Evolutionary conservation across 2,329 filamentous ascomycete genomes (phyloP).

Genomic region (Penicillium verrucosum): DNA sequence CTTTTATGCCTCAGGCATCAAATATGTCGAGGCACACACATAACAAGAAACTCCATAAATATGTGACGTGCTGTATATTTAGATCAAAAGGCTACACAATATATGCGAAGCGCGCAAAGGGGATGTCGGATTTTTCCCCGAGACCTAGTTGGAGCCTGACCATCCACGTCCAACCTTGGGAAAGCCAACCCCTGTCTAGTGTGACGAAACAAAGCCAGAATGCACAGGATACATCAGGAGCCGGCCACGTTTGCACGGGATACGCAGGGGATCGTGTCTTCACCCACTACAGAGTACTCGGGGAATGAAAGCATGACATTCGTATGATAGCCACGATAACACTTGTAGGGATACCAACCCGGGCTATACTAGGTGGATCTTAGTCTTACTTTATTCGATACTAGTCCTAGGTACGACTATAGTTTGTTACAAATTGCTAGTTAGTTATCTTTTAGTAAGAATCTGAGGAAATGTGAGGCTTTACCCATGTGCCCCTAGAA

Average conservation of each 20-base stretch:
- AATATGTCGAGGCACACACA: too few relatives aligned
- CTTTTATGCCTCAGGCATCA: constrained; percentile 7
- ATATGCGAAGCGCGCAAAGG: constrained; percentile 18
- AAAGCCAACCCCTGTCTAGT: constrained; percentile 14
- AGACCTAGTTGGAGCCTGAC: constrained; percentile 1
- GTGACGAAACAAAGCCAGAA: constrained; percentile 21
- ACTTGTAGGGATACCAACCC: background rate
- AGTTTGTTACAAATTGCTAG: constrained; percentile 16
- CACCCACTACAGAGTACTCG: background rate
- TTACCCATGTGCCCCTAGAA: too few relatives aligned
- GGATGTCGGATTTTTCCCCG: constrained; percentile 9
- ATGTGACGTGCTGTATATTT: background rate
- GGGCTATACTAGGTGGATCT: background rate
- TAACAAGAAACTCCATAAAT: background rate
- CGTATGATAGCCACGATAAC: background rate
- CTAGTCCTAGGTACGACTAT: constrained; percentile 6
- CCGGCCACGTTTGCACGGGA: constrained; percentile 21
- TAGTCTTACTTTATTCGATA: constrained; percentile 14
- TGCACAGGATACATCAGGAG: constrained; percentile 22
- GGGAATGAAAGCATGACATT: background rate
- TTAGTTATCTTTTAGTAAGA: constrained; percentile 8
- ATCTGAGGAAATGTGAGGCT: too few relatives aligned
- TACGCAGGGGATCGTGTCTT: constrained; percentile 18
- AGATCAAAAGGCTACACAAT: constrained; percentile 18
- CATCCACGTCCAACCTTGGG: background rate